These are phyloP conservation scores for Bipolaris zeicola DNA, from an alignment of 2,329 filamentous ascomycete genomes.

Conservation along the genomic window DNA sequence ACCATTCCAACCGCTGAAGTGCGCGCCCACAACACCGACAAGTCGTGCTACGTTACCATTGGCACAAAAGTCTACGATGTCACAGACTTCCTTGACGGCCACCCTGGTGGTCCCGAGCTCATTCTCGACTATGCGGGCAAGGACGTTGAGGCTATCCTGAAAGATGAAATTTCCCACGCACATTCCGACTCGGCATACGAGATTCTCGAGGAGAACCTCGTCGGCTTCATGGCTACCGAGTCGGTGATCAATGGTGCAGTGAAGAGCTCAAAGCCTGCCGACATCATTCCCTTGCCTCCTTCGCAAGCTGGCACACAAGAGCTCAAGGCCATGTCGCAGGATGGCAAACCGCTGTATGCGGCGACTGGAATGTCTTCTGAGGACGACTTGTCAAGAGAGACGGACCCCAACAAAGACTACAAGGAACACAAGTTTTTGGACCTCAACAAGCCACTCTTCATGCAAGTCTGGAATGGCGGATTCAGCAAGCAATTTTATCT, in stretches of 20 bases:
- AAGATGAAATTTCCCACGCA: conserved; percentile 79
- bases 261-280: conserved; percentile 54
- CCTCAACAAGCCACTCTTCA: conserved; percentile 79
- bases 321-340: conserved; percentile 54
- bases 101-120: conserved; percentile 87
- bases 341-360: conserved; percentile 58
- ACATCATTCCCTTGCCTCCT: conserved; percentile 60
- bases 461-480: conserved; percentile 85
- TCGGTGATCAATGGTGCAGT: conserved; percentile 59
- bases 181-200: conserved; percentile 97
- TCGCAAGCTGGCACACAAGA: conserved; percentile 56
- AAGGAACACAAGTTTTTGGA: conserved; percentile 94
- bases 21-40: conserved; percentile 74
- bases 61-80: conserved; percentile 93
- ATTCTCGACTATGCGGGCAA: conserved; percentile 89
- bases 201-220: conserved; percentile 82
- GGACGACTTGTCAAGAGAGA: conserved; percentile 86
- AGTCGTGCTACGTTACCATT: conserved; percentile 92
- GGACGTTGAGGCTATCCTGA: conserved; percentile 81
- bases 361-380: conserved; percentile 86
- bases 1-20: conserved; percentile 83
- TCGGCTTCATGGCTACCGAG: conserved; percentile 76
- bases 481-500: conserved; percentile 97
- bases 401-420: conserved; percentile 76
- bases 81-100: conserved; percentile 85